Conservation (phyloP, 805 yeast species). For the Wickerhamiella hasegawae region DNA sequence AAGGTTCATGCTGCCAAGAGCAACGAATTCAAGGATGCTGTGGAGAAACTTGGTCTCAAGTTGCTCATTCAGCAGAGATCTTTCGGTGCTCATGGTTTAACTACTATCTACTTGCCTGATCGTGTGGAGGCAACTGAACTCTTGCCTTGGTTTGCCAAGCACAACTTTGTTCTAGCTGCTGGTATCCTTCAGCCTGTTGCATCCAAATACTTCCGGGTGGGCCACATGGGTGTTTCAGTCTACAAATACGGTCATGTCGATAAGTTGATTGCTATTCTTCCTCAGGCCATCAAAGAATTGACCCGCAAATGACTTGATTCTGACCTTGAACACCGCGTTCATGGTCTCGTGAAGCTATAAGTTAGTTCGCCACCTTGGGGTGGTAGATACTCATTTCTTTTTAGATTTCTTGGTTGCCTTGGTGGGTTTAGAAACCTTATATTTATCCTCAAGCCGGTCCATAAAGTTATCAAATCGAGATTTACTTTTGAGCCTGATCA, state of each 20-base stretch:
- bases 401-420: background rate
- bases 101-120: constrained; percentile 74
- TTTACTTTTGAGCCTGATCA: constrained; percentile 21
- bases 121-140: constrained; percentile 54
- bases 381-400: background rate
- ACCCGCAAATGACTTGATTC: background rate
- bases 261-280: constrained; percentile 31
- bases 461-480: constrained; percentile 17
- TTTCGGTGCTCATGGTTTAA: constrained; percentile 73
- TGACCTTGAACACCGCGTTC: too few species aligned
- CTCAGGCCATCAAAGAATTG: constrained; percentile 15
- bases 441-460: constrained; percentile 22
- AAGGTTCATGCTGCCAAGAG: constrained; percentile 48
- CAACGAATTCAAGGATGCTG: constrained; percentile 41
- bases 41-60: constrained; percentile 46
- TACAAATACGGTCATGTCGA: constrained; percentile 43
- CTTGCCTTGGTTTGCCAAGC: constrained; percentile 36
- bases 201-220: constrained; percentile 77
- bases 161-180: constrained; percentile 70
- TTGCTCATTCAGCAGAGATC: constrained; percentile 43
- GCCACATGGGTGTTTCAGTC: constrained; percentile 87
- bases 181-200: constrained; percentile 75
- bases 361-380: background rate
- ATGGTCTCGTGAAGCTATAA: background rate
- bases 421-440: constrained; percentile 6